Evolutionary conservation across 2,329 filamentous ascomycete genomes (phyloP), one percentile per base, ranked within the genome.

Genomic region (Trichoderma simmonsii): DNA sequence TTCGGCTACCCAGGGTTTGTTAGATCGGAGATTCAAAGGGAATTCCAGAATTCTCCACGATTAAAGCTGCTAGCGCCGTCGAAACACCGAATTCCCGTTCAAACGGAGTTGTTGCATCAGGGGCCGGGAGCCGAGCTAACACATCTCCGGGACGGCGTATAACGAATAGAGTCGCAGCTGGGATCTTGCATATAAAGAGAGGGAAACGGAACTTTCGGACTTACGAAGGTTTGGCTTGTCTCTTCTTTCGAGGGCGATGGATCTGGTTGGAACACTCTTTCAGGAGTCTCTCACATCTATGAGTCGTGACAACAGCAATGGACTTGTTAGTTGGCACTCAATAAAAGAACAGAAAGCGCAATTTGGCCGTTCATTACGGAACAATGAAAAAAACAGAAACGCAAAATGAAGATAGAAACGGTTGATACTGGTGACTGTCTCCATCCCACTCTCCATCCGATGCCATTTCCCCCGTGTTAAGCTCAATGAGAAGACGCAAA

Each of bases 181-280:
- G 15, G 7, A 54, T 6, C 48, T 18, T 43, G 68, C 48, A 18
- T 48, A 28, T 48, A 32, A 69, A 43, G 39, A 5, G 64, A 32
- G n/a, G 26, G 4, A 60, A 56, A 36, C 14, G 34, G 51, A 18
- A 60, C 3, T 5, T 26, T 36, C 36, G 26, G 57, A 82, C 85
- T 81, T 79, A 87, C 86, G 85, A 87, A 36, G 85, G 83, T 72
- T 84, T 86, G 39, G 79, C 80, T 36, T 85, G 83, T 74, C 86
- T 81, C 79, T 87, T 87, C 77, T 87, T 87, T 34, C 86, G 81
- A 4, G 84, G 84, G 28, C 82, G 82, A 74, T 86, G 85, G 30
- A 86, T 77, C 74, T 87, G 85, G 12, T 79, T 80, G 0, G 80
- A 78, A 72, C 86, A 87, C 39, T 83, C 81, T 73, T 87, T 87